Conservation (phyloP, 306 rosid genomes). For the Psophocarpus tetragonolobus region DNA sequence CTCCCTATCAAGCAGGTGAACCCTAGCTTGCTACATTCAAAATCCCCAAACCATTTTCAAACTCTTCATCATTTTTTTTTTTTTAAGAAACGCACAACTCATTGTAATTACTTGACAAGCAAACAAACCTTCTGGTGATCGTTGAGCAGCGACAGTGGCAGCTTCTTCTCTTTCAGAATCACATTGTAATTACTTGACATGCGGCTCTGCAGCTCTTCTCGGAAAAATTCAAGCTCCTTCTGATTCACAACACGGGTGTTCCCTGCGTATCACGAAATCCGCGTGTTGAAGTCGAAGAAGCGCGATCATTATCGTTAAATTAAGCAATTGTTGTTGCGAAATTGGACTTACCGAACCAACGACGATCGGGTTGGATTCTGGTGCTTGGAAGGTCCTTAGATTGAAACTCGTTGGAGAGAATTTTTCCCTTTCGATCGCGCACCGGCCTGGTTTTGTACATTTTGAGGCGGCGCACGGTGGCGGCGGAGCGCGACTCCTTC, state of each 20-base stretch:
- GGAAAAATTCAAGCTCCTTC: slow-evolving; percentile 78
- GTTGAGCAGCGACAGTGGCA: slow-evolving; percentile 77
- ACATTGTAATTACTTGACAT: slow-evolving; percentile 76
- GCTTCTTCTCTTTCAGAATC: slow-evolving; percentile 69
- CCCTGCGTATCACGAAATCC: slow-evolving; percentile 34
- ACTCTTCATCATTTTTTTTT: background rate
- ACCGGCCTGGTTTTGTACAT: slow-evolving; percentile 81
- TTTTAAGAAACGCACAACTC: background rate
- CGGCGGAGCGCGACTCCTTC: slow-evolving; percentile 63
- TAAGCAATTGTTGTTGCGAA: background rate
- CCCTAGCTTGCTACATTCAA: slow-evolving; percentile 79
- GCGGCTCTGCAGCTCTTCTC: slow-evolving; percentile 69
- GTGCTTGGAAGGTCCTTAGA: slow-evolving; percentile 77
- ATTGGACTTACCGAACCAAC: slow-evolving; percentile 70
- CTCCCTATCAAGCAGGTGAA: slow-evolving; percentile 92
- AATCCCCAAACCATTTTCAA: slow-evolving; percentile 24
- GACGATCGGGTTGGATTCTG: slow-evolving; percentile 89
- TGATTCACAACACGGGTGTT: slow-evolving; percentile 80
- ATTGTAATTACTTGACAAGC: background rate
- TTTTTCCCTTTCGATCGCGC: slow-evolving; percentile 63
- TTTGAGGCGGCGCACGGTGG: slow-evolving; percentile 89
- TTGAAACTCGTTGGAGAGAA: slow-evolving; percentile 60
- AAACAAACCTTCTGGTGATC: slow-evolving; percentile 81
- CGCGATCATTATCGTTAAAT: background rate
- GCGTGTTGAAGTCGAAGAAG: background rate